phyloP scores from a whole-genome alignment of 2,329 filamentous ascomycete species.

The Periconia sp. region DNA sequence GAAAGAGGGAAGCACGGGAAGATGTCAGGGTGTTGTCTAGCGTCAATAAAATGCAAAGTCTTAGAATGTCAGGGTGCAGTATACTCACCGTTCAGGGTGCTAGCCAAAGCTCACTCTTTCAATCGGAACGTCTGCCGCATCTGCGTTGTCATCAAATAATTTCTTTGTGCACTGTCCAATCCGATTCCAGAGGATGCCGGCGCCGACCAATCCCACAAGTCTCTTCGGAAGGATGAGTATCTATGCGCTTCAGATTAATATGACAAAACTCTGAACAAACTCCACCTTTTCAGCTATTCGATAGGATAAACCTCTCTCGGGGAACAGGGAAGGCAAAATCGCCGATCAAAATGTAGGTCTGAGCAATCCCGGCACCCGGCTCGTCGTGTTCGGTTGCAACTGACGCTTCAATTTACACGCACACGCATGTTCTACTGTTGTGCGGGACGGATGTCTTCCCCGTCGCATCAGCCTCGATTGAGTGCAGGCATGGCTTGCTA shows the following conservation, averaged over 20 bases:
- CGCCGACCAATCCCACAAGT: neutral
- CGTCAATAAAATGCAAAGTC: neutral
- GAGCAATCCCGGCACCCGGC: neutral
- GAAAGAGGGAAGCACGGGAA: neutral
- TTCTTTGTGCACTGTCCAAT: neutral
- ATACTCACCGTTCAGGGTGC: neutral
- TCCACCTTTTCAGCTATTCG: neutral
- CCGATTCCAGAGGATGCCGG: neutral
- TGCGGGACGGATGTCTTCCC: neutral
- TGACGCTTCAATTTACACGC: neutral
- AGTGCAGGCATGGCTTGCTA: neutral
- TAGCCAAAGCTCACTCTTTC: neutral
- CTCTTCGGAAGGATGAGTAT: neutral
- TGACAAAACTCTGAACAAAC: neutral
- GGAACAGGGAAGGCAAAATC: neutral
- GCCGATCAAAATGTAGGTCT: neutral
- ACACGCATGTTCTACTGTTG: neutral
- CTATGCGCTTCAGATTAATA: neutral
- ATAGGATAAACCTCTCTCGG: neutral
- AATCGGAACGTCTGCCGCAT: conserved; percentile 21
- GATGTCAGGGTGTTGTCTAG: neutral
- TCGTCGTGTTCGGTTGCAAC: neutral
- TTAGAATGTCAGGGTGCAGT: neutral
- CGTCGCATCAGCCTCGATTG: neutral
- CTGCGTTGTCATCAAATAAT: conserved; percentile 7